Evolutionary conservation across 805 yeast species (phyloP), one percentile per base, ranked within the genome.

Genomic region (Cyberlindnera saturnus): DNA sequence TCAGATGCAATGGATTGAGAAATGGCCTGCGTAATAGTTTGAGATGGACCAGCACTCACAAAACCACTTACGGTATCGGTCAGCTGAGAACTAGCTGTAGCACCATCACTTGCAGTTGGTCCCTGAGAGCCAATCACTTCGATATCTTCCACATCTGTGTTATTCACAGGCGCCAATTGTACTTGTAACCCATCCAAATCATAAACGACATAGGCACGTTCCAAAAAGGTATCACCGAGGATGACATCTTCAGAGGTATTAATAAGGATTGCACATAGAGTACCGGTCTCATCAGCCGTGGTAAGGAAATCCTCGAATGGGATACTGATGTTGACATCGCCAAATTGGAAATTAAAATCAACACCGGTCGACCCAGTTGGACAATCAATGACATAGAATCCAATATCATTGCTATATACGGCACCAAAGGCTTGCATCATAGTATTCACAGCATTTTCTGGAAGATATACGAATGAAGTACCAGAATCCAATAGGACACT

Each of bases 221-320:
- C 69, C 49, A 85, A 62, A 56, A 84, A 75, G 37, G 75, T 72
- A 56, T 82, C 89, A 10, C 93, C 93, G 32, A 85, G 65, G 43
- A 81, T 69, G n/a, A 65, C 61, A 46, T 23, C 28, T 8, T 23
- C 28, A 44, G 48, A 43, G 34, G 60, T 56, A 23, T 45, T 47
- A 15, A 45, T 32, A 20, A 39, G 13, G 28, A 42, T 16, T 8
- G 45, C 46, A 44, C 43, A 40, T 9, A 10, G 14, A 9, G 11
- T 10, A 30, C 17, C 16, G 6, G 32, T 6, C 6, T 18, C 31
- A 16, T 44, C 44, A 15, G 23, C 30, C 13, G 41, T 20, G 3
- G 17, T 6, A 6, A 44, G 29, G 5, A 28, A 14, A 20, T 38
- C 38, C 6, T 37, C 44, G n/a, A 44, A n/a, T 31, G 47, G 44